A percentile compares a stretch with the other conserved stretches of the same genome.
Evolutionary conservation across 1,284 basidiomycete species (phyloP).

Genomic region (Pseudozyma pruni): DNA sequence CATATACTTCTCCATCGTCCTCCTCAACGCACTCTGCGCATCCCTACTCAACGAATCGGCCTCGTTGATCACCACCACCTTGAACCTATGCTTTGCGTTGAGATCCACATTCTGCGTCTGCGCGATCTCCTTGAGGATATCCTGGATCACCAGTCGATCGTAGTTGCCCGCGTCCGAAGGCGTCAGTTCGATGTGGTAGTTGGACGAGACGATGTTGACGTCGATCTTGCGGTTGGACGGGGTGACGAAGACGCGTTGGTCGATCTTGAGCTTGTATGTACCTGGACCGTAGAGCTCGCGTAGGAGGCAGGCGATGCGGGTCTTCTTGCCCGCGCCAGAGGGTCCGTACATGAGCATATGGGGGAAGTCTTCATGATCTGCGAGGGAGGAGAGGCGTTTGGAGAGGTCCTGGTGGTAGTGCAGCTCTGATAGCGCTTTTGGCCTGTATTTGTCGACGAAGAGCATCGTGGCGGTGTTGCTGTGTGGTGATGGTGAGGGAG

Average conservation of each 20-base stretch:
- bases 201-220: conserved; percentile 92
- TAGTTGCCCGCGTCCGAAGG: conserved; percentile 97
- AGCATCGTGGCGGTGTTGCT: conserved; percentile 48
- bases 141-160: conserved; percentile 94
- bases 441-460: conserved; percentile 78
- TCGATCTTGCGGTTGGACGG: conserved; percentile 95
- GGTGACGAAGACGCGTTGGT: conserved; percentile 94
- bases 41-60: conserved; percentile 93
- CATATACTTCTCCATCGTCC: conserved; percentile 99
- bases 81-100: conserved; percentile 94
- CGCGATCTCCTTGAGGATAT: conserved; percentile 96
- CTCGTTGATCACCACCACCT: conserved; percentile 99
- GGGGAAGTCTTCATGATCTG: conserved; percentile 79
- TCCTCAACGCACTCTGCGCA: conserved; percentile 93
- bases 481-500: not conserved
- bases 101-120: conserved; percentile 98
- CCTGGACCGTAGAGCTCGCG: conserved; percentile 90
- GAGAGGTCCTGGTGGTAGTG: conserved; percentile 89
- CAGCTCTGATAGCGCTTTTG: conserved; percentile 83
- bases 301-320: conserved; percentile 82
- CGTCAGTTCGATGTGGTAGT: conserved; percentile 95
- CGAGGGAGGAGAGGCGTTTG: conserved; percentile 79
- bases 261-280: conserved; percentile 97
- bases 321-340: conserved; percentile 97
- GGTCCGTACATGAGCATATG: conserved; percentile 98